Conservation (phyloP, 2,329 filamentous ascomycete genomes). For the Fusarium setosum region DNA sequence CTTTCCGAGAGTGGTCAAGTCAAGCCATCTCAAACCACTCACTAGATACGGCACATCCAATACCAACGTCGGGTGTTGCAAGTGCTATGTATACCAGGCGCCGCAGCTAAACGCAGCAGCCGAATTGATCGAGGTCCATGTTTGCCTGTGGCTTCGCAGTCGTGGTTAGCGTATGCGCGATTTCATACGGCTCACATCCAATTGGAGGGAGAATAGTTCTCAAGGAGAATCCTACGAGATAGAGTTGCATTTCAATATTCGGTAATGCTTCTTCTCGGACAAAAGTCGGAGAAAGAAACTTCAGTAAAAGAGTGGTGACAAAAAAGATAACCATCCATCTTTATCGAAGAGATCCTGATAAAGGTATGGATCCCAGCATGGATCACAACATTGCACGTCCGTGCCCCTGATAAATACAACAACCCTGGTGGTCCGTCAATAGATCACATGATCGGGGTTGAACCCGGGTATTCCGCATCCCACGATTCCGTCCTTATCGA, state of each 20-base stretch:
- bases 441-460: slow-evolving; percentile 23
- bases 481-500: background rate
- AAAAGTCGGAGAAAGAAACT: background rate
- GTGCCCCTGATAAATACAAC: background rate
- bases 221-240: background rate
- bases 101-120: too few species aligned
- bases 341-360: background rate
- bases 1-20: too few species aligned
- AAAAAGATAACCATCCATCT: background rate
- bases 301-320: background rate
- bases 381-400: background rate
- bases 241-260: background rate
- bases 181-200: too few species aligned
- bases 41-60: too few species aligned
- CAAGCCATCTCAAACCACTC: too few species aligned
- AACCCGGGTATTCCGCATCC: background rate
- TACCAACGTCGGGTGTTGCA: too few species aligned
- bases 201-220: background rate
- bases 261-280: background rate
- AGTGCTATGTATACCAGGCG: too few species aligned
- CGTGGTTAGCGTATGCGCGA: too few species aligned
- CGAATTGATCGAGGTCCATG: too few species aligned
- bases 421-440: background rate
- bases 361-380: too few species aligned
- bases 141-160: too few species aligned